Evolutionary conservation across 148 eudicot genomes (phyloP).

Genomic region (Chenopodium quinoa): DNA sequence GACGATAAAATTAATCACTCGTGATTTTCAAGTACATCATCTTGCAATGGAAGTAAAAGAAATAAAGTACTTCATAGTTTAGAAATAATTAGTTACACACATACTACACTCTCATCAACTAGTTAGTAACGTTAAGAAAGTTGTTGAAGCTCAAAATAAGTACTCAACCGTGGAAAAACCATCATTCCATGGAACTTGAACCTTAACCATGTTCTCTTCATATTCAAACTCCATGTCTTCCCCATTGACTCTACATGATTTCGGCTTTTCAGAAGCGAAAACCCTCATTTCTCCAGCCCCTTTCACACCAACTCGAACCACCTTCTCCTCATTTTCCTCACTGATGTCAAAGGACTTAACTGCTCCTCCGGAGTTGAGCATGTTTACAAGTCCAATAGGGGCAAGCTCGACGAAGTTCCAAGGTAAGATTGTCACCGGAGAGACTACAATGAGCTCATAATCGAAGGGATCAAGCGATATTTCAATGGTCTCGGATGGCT

Average conservation of each 20-base stretch:
- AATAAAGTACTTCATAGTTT: no score
- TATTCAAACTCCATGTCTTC: conserved; percentile 34
- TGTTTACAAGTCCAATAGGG: conserved; percentile 47
- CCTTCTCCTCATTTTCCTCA: conserved; percentile 29
- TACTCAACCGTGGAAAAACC: conserved; percentile 36
- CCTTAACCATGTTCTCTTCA: conserved; percentile 36
- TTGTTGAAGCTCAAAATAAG: conserved; percentile 30
- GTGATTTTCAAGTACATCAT: not conserved
- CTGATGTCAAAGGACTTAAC: conserved; percentile 34
- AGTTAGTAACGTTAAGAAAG: not conserved
- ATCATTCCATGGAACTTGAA: conserved; percentile 42
- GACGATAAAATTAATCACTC: conserved; percentile 2
- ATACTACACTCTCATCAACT: not conserved
- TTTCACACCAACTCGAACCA: conserved; percentile 52
- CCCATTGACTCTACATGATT: conserved; percentile 32
- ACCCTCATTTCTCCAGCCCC: conserved; percentile 44
- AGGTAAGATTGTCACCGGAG: conserved; percentile 46
- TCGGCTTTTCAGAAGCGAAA: conserved; percentile 40
- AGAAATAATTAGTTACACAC: not conserved
- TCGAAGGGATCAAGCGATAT: conserved; percentile 66
- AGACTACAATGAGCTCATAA: conserved; percentile 73
- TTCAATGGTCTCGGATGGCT: conserved; percentile 41
- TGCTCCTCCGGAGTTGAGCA: conserved; percentile 48
- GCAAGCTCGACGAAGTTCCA: conserved; percentile 51
- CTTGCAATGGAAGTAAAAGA: not conserved